Evolutionary conservation across 139 green algal genomes (phyloP).

Genomic region (Picocystis salinarum): DNA sequence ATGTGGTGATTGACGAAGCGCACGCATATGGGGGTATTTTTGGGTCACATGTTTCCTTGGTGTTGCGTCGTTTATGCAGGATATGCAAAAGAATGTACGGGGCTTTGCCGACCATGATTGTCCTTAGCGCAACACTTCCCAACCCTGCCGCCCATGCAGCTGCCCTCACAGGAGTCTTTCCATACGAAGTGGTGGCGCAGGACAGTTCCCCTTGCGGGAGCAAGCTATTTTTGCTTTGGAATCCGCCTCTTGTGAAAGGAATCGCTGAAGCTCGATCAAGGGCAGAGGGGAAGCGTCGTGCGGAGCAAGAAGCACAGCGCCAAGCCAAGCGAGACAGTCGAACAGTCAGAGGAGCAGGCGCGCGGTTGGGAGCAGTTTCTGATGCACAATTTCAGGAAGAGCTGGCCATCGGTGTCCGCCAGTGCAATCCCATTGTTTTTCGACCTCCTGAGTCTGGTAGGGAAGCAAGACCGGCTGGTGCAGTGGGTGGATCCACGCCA

Average conservation of each 20-base stretch:
- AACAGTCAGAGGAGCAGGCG: not conserved
- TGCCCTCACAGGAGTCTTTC: conserved; percentile 10
- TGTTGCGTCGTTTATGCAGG: conserved; percentile 64
- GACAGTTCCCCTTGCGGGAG: conserved; percentile 61
- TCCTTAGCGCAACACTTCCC: conserved; percentile 67
- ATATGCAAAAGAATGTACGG: conserved; percentile 27
- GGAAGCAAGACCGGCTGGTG: too few relatives aligned
- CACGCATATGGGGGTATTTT: conserved; percentile 66
- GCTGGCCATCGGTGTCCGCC: too few relatives aligned
- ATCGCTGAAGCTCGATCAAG: conserved; percentile 1
- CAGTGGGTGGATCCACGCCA: too few relatives aligned
- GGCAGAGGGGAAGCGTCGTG: too few relatives aligned
- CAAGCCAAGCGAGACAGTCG: not conserved
- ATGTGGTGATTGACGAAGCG: conserved; percentile 79
- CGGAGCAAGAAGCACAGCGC: too few relatives aligned
- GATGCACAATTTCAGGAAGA: too few relatives aligned
- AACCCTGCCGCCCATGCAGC: conserved; percentile 55
- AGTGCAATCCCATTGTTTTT: too few relatives aligned
- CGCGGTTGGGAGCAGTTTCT: not conserved
- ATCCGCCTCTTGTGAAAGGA: conserved; percentile 49
- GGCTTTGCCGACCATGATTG: conserved; percentile 24
- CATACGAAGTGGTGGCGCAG: conserved; percentile 32
- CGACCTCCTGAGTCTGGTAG: too few relatives aligned
- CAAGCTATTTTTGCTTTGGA: conserved; percentile 82
- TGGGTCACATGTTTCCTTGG: conserved; percentile 66